Percentiles rank a stretch among this genome's conserved stretches.
Conservation (phyloP, 2,329 filamentous ascomycete species). For the Chaetoscypha palmicola region DNA sequence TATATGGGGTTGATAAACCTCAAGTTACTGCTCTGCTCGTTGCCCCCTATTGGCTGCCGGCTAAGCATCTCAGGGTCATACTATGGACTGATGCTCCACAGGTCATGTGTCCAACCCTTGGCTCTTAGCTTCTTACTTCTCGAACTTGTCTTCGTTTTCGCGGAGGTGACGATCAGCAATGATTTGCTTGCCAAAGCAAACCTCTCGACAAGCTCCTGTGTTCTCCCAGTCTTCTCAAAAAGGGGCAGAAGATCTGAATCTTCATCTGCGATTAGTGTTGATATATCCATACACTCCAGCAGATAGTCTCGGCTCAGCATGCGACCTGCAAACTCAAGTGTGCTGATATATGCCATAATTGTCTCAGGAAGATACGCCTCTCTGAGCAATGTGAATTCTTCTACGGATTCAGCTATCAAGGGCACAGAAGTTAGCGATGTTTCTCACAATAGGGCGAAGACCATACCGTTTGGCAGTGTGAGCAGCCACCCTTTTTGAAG, state of each 20-base stretch:
- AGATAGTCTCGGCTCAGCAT: slow-evolving; percentile 68
- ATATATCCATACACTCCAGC: slow-evolving; percentile 80
- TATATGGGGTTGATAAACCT: too few species aligned
- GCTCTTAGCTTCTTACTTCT: slow-evolving; percentile 54
- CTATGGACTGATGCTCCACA: slow-evolving; percentile 41
- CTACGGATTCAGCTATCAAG: slow-evolving; percentile 40
- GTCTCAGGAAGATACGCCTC: slow-evolving; percentile 78
- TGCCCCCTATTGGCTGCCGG: too few species aligned
- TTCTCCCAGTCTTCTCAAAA: slow-evolving; percentile 57
- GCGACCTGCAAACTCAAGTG: slow-evolving; percentile 71
- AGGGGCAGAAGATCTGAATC: slow-evolving; percentile 58
- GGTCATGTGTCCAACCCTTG: slow-evolving; percentile 55
- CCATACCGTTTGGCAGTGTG: slow-evolving; percentile 22
- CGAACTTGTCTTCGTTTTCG: slow-evolving; percentile 39
- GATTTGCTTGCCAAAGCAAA: slow-evolving; percentile 48
- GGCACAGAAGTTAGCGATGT: slow-evolving; percentile 12
- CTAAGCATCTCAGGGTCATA: not conserved
- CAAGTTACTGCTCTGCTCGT: too few species aligned
- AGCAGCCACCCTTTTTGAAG: slow-evolving; percentile 61
- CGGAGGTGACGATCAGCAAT: slow-evolving; percentile 42
- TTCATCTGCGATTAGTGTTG: slow-evolving; percentile 65
- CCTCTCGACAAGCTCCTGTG: slow-evolving; percentile 68
- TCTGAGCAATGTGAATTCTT: slow-evolving; percentile 59
- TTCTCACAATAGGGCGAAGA: not conserved
- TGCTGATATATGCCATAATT: slow-evolving; percentile 74